phyloP scores from a whole-genome alignment of 164 flowering plant species.

The Magnolia changhungtana region DNA sequence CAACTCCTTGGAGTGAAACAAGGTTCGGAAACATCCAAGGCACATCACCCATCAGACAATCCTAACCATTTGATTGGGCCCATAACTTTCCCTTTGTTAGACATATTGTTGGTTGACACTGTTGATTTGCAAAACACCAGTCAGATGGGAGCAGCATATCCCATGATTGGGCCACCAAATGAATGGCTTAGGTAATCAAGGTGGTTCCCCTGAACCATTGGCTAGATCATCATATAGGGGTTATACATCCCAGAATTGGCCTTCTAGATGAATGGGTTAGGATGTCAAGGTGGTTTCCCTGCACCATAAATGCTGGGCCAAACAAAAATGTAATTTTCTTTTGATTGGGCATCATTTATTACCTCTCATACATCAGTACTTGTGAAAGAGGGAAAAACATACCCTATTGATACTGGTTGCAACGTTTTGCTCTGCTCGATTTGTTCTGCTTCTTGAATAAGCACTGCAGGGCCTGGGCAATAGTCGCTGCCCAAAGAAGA shows the following conservation, averaged over 20 bases:
- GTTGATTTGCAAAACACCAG: not conserved
- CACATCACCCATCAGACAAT: too few species aligned
- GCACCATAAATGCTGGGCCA: not conserved
- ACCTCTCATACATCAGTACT: not conserved
- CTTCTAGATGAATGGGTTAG: too few species aligned
- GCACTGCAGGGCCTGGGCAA: not conserved
- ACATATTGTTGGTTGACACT: not conserved
- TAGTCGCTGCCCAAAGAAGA: not conserved
- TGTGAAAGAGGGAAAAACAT: slow-evolving; percentile 23
- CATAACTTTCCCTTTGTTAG: not conserved
- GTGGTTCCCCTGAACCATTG: too few species aligned
- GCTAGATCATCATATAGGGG: too few species aligned
- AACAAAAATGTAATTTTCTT: not conserved
- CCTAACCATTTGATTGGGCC: not conserved
- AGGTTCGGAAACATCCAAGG: not conserved
- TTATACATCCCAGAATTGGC: too few species aligned
- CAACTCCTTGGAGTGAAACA: not conserved
- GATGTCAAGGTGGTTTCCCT: too few species aligned
- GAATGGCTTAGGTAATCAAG: not conserved
- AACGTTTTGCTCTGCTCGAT: slow-evolving; percentile 22
- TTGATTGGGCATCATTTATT: not conserved
- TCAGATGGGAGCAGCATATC: not conserved
- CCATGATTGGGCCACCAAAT: not conserved
- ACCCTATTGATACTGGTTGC: slow-evolving; percentile 28
- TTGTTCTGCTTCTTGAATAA: slow-evolving; percentile 4